Percentiles rank a stretch among this genome's conserved stretches.
These are phyloP conservation scores for Xylaria sp. DNA, from an alignment of 2,329 filamentous ascomycete genomes.

Conservation along the genomic window DNA sequence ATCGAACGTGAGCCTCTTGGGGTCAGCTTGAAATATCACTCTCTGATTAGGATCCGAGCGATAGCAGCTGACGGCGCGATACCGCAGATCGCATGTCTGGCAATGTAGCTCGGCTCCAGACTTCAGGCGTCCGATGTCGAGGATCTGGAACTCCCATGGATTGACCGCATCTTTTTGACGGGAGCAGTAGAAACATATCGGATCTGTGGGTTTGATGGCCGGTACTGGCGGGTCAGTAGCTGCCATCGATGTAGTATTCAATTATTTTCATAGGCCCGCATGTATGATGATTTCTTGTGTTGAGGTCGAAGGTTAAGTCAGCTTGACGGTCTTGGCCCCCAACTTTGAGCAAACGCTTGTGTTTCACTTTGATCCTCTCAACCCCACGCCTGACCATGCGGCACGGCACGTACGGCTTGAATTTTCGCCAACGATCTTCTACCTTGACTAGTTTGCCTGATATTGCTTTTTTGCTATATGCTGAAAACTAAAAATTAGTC, in stretches of 20 bases:
- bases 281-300: not conserved
- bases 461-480: not conserved
- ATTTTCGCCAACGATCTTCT: not conserved
- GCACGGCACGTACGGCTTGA: no score
- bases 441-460: not conserved
- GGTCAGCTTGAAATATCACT: slow-evolving; percentile 25
- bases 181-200: slow-evolving; percentile 25
- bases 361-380: slow-evolving; percentile 2
- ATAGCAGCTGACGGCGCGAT: slow-evolving; percentile 23
- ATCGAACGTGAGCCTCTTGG: slow-evolving; percentile 22
- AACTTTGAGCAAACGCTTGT: slow-evolving; percentile 3
- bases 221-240: slow-evolving; percentile 18
- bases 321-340: slow-evolving; percentile 5
- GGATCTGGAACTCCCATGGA: slow-evolving; percentile 27
- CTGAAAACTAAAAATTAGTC: not conserved
- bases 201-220: slow-evolving; percentile 24
- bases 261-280: not conserved
- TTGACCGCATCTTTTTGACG: slow-evolving; percentile 17
- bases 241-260: slow-evolving; percentile 1
- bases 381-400: not conserved
- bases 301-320: not conserved
- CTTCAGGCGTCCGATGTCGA: slow-evolving; percentile 22
- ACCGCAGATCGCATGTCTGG: slow-evolving; percentile 25
- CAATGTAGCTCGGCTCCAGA: slow-evolving; percentile 16
- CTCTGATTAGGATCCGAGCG: slow-evolving; percentile 11